These are phyloP conservation scores for Auriscalpium vulgare DNA, from an alignment of 768 basidiomycete species.

Conservation along the genomic window DNA sequence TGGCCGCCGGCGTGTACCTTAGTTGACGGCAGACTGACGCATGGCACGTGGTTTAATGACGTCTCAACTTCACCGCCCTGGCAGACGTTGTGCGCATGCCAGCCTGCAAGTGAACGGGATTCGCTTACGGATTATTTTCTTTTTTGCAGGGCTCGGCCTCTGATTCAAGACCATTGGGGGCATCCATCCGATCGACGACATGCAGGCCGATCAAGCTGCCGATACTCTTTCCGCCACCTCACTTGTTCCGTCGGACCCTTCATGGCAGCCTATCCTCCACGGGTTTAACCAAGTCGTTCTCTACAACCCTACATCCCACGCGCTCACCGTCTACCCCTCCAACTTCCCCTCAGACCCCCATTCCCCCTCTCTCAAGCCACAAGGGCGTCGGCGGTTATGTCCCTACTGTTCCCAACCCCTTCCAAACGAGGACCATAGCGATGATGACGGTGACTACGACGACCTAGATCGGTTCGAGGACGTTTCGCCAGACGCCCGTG, in stretches of 20 bases:
- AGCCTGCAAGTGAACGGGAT: no score
- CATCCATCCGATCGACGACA: no score
- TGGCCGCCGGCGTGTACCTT: no score
- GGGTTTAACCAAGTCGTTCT: conserved; percentile 82
- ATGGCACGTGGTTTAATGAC: no score
- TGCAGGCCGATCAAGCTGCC: no score
- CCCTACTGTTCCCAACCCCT: conserved; percentile 70
- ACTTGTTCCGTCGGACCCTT: conserved; percentile 12
- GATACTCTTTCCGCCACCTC: no score
- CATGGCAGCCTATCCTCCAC: conserved; percentile 79
- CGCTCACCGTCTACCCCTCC: conserved; percentile 51
- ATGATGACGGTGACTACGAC: conserved; percentile 25
- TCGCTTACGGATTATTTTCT: no score
- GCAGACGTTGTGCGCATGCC: no score
- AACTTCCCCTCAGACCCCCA: conserved; percentile 1
- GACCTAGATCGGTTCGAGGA: conserved; percentile 11
- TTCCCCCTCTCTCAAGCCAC: conserved; percentile 1
- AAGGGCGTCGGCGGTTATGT: conserved; percentile 32
- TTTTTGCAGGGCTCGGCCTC: no score
- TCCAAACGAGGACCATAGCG: conserved; percentile 25
- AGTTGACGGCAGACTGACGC: no score
- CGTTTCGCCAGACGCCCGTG: conserved; percentile 37
- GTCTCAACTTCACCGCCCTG: no score
- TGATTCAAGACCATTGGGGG: no score
- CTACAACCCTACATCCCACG: conserved; percentile 81